Conservation (phyloP, 345 rosid species). For the Excoecaria cochinchinensis region DNA sequence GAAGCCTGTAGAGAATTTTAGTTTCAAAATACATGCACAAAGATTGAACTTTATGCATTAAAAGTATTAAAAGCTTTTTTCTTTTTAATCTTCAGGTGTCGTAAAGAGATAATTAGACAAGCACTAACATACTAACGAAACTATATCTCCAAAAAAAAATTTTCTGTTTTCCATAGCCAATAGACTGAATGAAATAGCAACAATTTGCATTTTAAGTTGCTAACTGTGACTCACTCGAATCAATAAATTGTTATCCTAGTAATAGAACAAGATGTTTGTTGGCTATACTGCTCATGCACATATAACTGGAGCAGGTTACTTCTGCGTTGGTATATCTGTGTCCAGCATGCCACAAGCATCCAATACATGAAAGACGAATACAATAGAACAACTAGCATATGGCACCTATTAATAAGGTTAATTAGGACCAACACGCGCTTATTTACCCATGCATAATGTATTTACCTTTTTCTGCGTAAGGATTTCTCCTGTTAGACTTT, state of each 20-base stretch:
- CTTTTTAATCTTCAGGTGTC: no score
- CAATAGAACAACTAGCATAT: neutral
- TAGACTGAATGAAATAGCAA: no score
- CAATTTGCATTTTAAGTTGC: no score
- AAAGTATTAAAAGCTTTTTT: no score
- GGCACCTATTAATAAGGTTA: neutral
- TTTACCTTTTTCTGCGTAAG: conserved; percentile 88
- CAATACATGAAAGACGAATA: neutral
- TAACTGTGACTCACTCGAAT: no score
- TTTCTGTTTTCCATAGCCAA: no score
- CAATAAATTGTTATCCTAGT: neutral
- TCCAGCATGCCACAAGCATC: neutral
- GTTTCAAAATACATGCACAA: no score
- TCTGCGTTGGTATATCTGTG: neutral
- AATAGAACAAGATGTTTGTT: neutral
- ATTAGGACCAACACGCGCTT: neutral
- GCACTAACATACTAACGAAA: no score
- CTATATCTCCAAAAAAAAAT: no score
- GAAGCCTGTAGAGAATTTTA: no score
- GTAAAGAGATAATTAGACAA: no score
- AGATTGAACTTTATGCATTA: no score
- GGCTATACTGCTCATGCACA: neutral
- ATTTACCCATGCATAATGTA: conserved; percentile 13
- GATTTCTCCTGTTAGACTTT: conserved; percentile 69
- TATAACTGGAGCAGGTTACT: neutral